These are phyloP conservation scores for Amauroascus verrucosus DNA, from an alignment of 2,329 filamentous ascomycete species.

Conservation along the genomic window DNA sequence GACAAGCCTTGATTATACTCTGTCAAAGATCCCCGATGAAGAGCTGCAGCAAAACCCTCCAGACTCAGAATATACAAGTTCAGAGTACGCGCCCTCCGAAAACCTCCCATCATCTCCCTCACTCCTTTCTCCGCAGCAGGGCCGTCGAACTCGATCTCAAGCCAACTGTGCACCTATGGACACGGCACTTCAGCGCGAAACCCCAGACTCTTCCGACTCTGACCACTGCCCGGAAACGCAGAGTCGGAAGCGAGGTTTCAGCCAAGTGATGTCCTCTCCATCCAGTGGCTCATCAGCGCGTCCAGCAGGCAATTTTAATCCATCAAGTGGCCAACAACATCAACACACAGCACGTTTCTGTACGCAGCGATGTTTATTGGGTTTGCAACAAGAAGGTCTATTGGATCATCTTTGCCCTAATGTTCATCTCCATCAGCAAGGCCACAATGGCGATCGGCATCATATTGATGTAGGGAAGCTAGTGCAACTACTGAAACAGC, in stretches of 20 bases:
- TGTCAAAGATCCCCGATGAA: conserved; percentile 16
- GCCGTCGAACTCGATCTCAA: conserved; percentile 19
- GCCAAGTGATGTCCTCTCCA: conserved; percentile 18
- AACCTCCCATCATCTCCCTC: conserved; percentile 20
- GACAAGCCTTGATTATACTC: conserved; percentile 18
- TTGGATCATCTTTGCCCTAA: conserved; percentile 34
- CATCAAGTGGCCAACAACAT: background rate
- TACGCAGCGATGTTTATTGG: conserved; percentile 13
- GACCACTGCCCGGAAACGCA: conserved; percentile 15
- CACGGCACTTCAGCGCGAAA: background rate
- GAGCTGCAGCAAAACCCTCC: conserved; percentile 17
- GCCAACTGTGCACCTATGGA: conserved; percentile 16
- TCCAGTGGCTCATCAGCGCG: background rate
- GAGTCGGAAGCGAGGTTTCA: conserved; percentile 20
- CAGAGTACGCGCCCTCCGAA: conserved; percentile 10
- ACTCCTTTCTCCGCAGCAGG: conserved; percentile 5
- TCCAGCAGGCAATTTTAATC: background rate
- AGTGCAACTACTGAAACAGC: conserved; percentile 9
- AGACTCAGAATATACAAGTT: conserved; percentile 16
- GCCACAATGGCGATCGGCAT: background rate
- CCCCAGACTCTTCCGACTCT: conserved; percentile 15
- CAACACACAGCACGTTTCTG: conserved; percentile 6
- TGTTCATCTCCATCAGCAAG: conserved; percentile 23
- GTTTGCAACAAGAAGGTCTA: conserved; percentile 12
- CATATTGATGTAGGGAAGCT: conserved; percentile 9